Base-by-base conservation (phyloP, 1,139 yeast genomes). In the Lizanozyma gosingica region DNA sequence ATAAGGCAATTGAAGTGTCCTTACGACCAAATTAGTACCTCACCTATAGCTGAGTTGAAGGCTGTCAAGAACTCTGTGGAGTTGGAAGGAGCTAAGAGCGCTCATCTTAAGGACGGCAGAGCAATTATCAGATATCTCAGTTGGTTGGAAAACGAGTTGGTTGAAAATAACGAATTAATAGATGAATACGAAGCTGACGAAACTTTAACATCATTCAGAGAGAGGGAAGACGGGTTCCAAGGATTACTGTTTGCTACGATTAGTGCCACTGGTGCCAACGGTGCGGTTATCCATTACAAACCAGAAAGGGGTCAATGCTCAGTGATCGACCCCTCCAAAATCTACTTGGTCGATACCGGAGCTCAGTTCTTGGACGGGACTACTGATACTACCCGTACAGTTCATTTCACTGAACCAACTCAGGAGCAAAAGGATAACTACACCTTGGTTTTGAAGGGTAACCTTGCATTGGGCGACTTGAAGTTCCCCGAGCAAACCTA, bases 351-450 rank as follows among this genome's bases (percentile, higher is more conserved):
- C 55, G 99, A 94, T 60, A 80, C 96, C 2, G 98, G 99, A 4
- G 83, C 95, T 2, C 99, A 94, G 57, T 94, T 83, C 56, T 64
- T 81, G 39, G 97, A 90, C 47, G 99, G 98, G 33, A 92, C 98
- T 1, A 92, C 98, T 1, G 98, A 92, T 60, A 85, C 92, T 14
- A 92, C 99, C 2, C 79, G 99, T 60, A 92, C 98, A 0, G 57
- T 86, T 36, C 97, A 92, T 59, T 83, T 85, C 55, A 78, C 80
- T 2, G 60, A 59, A 4, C 97, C 97, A 18, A 60, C 78, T 0
- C 58, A 60, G 3, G 87, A 82, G 42, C 88, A 92, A 57, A 71
- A 71, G 35, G 71, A 71, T 42, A 83, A 87, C 45, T 92, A 87
- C 61, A 92, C 99, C 0, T 65, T 84, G 38, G 99, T 94, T 2